Percentiles rank a stretch among this genome's conserved stretches.
Evolutionary conservation across 2,329 filamentous ascomycete species (phyloP).

Genomic region (Diaporthe sp.): DNA sequence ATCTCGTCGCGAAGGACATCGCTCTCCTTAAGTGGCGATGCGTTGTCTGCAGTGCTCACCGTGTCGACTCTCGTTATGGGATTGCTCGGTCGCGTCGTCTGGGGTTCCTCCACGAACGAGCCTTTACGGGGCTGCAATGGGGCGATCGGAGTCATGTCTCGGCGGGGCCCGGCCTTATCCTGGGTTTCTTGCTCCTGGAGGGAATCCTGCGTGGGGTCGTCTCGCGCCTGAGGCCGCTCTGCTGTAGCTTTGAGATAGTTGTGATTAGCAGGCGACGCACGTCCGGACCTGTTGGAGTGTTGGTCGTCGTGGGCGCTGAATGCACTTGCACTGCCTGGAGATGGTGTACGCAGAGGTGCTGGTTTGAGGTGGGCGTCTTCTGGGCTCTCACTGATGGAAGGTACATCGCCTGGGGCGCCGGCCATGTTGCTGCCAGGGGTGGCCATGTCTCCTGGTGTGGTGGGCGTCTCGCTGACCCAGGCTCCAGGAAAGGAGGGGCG

Average conservation of each 20-base stretch:
- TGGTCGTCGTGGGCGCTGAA: constrained; percentile 21
- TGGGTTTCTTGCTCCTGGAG: background rate
- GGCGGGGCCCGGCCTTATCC: constrained; percentile 1
- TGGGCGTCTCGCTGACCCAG: constrained; percentile 50
- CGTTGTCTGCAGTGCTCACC: constrained; percentile 63
- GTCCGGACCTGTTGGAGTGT: constrained; percentile 5
- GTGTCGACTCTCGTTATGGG: constrained; percentile 58
- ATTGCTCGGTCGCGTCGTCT: constrained; percentile 52
- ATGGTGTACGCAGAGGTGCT: constrained; percentile 36
- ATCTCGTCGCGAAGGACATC: constrained; percentile 82
- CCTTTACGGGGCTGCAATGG: constrained; percentile 60
- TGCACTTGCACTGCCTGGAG: constrained; percentile 33
- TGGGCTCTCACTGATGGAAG: constrained; percentile 32
- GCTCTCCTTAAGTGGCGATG: constrained; percentile 74
- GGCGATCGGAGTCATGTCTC: constrained; percentile 49
- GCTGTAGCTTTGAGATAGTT: constrained; percentile 26
- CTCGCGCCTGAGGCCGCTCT: background rate
- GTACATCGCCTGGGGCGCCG: constrained; percentile 22
- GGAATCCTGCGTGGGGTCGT: background rate
- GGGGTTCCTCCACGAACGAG: constrained; percentile 44
- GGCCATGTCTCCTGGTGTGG: constrained; percentile 42
- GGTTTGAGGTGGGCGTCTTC: constrained; percentile 36
- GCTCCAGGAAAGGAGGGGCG: constrained; percentile 49
- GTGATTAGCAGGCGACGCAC: constrained; percentile 26
- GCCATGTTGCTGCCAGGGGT: constrained; percentile 32